Evolutionary conservation across 495 filamentous ascomycete genomes (phyloP), one percentile per base, ranked within the genome.

Genomic region (Sordaria brevicollis): DNA sequence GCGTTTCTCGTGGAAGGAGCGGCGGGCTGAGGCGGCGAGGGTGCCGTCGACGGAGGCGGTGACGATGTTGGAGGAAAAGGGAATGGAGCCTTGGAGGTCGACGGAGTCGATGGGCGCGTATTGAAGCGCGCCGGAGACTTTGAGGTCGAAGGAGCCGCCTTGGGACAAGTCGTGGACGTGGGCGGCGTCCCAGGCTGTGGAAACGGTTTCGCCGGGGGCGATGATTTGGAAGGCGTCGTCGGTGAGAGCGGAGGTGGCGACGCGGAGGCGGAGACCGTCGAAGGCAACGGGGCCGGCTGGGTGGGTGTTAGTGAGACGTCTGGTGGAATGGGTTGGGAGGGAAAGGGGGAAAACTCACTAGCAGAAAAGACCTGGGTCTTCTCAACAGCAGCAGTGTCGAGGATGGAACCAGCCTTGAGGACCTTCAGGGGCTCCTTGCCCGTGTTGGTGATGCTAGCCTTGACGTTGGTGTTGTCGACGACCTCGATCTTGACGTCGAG

Each of bases 331-430:
- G 38, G 10, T 9, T 10, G 38, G 10, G 38, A n/a, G n/a, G 66
- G 37, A 39, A 29, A 37, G 49, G 29, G 1, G 41, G 17, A 17
- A 34, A 36, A 81, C 79, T 73, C 81, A 86, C 86, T 77, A 67
- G 83, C 79, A 67, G 83, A 80, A 76, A 79, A 88, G 49, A 90
- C 79, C 17, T 75, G 74, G 37, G 89, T 83, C 82, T 90, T 90
- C 80, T 90, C 82, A 6, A 90, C 85, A 0, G 88, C 83, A 8
- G 80, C 79, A 34, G 75, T 75, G 68, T 90, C 88, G 21, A 87
- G 78, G 79, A 91, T 86, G 69, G 87, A 88, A 66, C 89, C 89
- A 35, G 86, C 82, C 74, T 86, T 88, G 69, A 91, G 81, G 57
- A 90, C 77, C 70, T 86, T 88, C 35, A 91, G 76, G 62, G 81